These are phyloP conservation scores for Phytopythium aichiense DNA, from an alignment of 352 stramenopile species.

Conservation along the genomic window DNA sequence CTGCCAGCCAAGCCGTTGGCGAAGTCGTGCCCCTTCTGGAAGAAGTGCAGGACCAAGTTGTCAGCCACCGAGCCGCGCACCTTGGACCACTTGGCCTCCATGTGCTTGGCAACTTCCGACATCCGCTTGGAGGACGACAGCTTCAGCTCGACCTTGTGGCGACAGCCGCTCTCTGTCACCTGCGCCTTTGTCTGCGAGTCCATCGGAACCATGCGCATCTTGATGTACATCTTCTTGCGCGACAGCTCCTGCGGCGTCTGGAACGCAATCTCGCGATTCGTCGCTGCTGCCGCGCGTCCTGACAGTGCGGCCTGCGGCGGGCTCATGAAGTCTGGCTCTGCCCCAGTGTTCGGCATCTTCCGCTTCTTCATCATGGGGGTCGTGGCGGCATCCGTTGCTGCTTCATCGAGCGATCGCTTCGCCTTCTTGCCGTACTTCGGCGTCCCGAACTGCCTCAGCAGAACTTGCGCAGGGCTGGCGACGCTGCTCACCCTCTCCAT, in stretches of 20 bases:
- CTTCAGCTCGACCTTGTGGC: slow-evolving; percentile 80
- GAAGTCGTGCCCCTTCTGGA: slow-evolving; percentile 34
- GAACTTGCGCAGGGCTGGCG: not conserved
- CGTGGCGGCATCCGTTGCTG: not conserved
- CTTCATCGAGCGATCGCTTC: not conserved
- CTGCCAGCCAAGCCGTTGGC: not conserved
- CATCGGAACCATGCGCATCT: slow-evolving; percentile 76
- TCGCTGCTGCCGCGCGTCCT: slow-evolving; percentile 12
- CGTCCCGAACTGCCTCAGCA: not conserved
- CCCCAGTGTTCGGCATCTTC: not conserved
- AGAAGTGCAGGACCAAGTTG: slow-evolving; percentile 42
- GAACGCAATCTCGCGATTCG: slow-evolving; percentile 20
- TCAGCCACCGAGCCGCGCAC: slow-evolving; percentile 28
- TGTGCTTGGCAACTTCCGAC: slow-evolving; percentile 70
- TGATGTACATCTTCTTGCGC: slow-evolving; percentile 78
- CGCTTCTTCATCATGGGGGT: slow-evolving; percentile 17
- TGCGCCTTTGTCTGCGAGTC: slow-evolving; percentile 52
- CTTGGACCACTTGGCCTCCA: slow-evolving; percentile 70
- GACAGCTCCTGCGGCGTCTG: slow-evolving; percentile 51
- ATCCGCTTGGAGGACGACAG: slow-evolving; percentile 77
- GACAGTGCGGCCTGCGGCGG: slow-evolving; percentile 16
- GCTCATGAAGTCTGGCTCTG: slow-evolving; percentile 28
- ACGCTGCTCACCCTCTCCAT: not conserved
- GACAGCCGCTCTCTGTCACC: slow-evolving; percentile 41
- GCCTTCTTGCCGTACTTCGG: not conserved